Evolutionary conservation across 1,284 basidiomycete species (phyloP), one percentile per base, ranked within the genome.

Genomic region (Mycena citricolor): DNA sequence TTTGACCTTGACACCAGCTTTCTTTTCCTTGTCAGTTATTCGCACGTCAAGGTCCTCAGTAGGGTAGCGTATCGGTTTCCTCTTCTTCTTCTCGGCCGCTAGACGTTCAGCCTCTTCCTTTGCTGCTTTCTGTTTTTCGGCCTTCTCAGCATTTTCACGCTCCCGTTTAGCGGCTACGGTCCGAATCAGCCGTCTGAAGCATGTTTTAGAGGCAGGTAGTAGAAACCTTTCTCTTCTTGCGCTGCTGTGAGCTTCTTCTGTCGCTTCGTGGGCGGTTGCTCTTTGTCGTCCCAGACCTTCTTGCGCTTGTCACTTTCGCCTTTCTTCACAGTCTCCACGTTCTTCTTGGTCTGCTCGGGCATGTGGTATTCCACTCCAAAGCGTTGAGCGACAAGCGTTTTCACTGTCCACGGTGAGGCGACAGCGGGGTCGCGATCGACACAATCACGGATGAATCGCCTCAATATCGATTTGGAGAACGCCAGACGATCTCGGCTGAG

Each of bases 401-500:
- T 97, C 26, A 98, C 93, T 2, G 84, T 83, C 95, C 95, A 99
- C 3, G 95, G 94, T 0, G 91, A 90, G 24, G 90, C 93, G 28
- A 95, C 86, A 14, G 90, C 87, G 11, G 93, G 77, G 50, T 95
- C 93, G 36, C 95, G 84, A 55, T 88, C 81, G 4, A 98, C 85
- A 59, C 91, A 94, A 60, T 98, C 95, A 50, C 91, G 86, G 39
- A 99, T 87, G 67, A 95, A 98, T 28, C 94, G 88, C 54, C 94
- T 90, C 22, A 99, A 77, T 57, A 98, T 95, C 12, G 94, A 93
- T 64, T 97, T 97, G 32, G 92, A 95, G 68, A 97, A 98, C 16
- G 90, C 85, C 25, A 94, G 77, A 45, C 94, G 89, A 64, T 99
- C 95, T 50, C 95, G 91, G 61, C 90, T 94, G 55, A 41, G 49